Evolutionary conservation across 441 rosid genomes (phyloP), one percentile per base, ranked within the genome.

Genomic region (Daphne laureola): DNA sequence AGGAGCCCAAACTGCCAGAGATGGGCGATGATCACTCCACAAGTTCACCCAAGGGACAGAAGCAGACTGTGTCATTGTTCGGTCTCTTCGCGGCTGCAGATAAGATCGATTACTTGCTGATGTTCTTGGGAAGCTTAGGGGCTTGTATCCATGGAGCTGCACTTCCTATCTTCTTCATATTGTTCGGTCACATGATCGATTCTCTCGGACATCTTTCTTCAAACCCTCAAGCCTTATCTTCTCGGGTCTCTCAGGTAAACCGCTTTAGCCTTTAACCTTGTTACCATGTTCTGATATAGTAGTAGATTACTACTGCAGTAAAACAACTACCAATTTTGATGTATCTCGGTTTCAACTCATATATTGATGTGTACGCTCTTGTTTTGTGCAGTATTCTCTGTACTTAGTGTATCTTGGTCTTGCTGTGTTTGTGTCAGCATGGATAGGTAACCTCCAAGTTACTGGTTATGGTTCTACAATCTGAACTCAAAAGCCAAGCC

Each of bases 181-280:
- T 84, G 61, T 82, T 84, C 8, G 93, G 87, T 47, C 76, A 63
- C 31, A 67, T 84, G 93, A 66, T 88, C n/a, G 83, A 82, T 69
- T 81, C 93, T 57, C 71, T 88, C 1, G 96, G 93, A 7, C 71
- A 68, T 55, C 54, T 80, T 26, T 76, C 81, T 65, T 59, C 77
- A 6, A 54, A 85, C 69, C 77, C 91, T 61, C 78, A 67, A 12
- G 50, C 42, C 46, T 31, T 80, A 66, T 76, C 89, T 65, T 71
- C 81, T 15, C 73, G 57, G 9, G 73, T 88, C 62, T 79, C 94
- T 27, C 63, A 78, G 94, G 96, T 88, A 49, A 49, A 31, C 38
- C 8, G 11, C 38, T 31, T 7, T 5, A 31, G 38, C 38, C 11
- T 31, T 1, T 31, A 6, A 31, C 38, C 9, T 31, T 31, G 8